Evolutionary conservation across 2,329 filamentous ascomycete genomes (phyloP).

Genomic region (Exserohilum turcica): DNA sequence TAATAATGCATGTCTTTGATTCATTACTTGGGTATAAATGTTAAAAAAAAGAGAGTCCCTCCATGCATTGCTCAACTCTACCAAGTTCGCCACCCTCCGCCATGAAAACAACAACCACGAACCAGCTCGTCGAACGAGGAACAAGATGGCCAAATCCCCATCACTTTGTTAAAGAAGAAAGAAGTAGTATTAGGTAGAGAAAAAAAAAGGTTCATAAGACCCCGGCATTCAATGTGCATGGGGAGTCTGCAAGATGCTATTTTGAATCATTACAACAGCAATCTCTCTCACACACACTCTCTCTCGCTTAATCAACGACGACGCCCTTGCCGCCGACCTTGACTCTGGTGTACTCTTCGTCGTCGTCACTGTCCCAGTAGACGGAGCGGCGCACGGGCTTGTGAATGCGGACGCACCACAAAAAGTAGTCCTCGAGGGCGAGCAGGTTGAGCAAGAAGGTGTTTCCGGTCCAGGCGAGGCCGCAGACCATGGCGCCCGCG

Average conservation of each 20-base stretch:
- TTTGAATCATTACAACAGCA: background rate
- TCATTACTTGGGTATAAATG: background rate
- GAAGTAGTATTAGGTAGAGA: too few relatives aligned
- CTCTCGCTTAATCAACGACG: conserved; percentile 16
- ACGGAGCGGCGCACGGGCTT: conserved; percentile 57
- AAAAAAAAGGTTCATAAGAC: too few relatives aligned
- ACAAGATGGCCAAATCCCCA: background rate
- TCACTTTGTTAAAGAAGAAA: too few relatives aligned
- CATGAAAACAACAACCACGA: too few relatives aligned
- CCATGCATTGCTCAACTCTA: background rate
- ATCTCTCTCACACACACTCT: background rate
- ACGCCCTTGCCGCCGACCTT: conserved; percentile 24
- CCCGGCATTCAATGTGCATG: too few relatives aligned
- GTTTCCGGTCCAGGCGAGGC: conserved; percentile 65
- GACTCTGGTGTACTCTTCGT: conserved; percentile 13
- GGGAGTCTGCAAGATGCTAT: background rate
- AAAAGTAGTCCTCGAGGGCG: conserved; percentile 70
- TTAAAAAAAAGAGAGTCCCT: too few relatives aligned
- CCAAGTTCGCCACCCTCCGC: too few relatives aligned
- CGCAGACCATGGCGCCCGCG: conserved; percentile 69
- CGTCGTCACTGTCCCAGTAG: conserved; percentile 27
- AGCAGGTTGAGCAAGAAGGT: conserved; percentile 65
- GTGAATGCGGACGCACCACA: conserved; percentile 66
- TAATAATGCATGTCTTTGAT: too few relatives aligned
- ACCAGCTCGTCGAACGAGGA: too few relatives aligned